Conservation (phyloP, 1,284 basidiomycete genomes). For the Paramarasmius palmivorus region DNA sequence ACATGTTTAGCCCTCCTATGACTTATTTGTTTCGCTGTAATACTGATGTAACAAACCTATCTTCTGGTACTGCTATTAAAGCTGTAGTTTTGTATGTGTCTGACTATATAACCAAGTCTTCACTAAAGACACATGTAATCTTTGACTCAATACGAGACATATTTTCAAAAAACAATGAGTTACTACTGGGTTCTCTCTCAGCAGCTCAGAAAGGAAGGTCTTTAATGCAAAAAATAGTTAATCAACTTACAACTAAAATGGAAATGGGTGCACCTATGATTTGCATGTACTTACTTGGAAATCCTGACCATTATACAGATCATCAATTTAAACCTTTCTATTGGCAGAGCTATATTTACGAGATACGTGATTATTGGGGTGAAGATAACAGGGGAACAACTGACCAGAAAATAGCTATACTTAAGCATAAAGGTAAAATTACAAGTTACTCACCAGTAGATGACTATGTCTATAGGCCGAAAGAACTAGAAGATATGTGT, state of each 20-base stretch:
- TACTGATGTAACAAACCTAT: too few species aligned
- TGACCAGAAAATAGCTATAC: background rate
- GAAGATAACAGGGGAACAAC: background rate
- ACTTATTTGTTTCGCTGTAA: slow-evolving; percentile 33
- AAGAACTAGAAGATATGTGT: background rate
- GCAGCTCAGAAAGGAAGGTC: background rate
- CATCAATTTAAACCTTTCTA: background rate
- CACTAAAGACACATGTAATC: too few species aligned
- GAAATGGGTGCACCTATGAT: too few species aligned
- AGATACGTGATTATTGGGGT: background rate
- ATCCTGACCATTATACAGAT: background rate
- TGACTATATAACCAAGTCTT: slow-evolving; percentile 43
- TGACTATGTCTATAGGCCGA: background rate
- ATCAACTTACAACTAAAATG: too few species aligned
- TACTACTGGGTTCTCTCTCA: slow-evolving; percentile 13
- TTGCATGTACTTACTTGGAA: too few species aligned
- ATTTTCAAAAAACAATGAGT: slow-evolving; percentile 23
- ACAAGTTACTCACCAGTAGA: background rate
- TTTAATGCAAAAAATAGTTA: background rate
- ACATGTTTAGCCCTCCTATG: slow-evolving; percentile 28
- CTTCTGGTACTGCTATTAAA: slow-evolving; percentile 37
- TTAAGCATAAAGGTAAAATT: background rate
- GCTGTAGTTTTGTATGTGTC: slow-evolving; percentile 37
- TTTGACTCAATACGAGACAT: slow-evolving; percentile 30
- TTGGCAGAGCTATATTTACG: background rate